Base-by-base conservation (phyloP, 345 rosid species). In the Noccaea caerulescens region DNA sequence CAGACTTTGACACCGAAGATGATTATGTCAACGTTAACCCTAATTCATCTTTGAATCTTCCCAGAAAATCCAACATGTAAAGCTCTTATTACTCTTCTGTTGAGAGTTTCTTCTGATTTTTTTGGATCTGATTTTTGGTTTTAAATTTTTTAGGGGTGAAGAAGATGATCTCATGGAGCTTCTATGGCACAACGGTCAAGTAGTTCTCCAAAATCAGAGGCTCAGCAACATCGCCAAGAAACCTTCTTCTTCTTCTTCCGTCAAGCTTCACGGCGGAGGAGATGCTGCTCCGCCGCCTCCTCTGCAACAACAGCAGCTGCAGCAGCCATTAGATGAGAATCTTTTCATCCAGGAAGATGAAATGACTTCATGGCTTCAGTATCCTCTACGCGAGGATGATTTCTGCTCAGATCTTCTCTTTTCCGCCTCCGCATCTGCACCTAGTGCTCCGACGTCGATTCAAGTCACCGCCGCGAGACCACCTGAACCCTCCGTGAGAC, bases 171-270 rank as follows among this genome's bases (percentile, higher is more conserved):
- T 91, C 58, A 84, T 84, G 99, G 99, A 93, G 88, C 83, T 94
- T 34, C 74, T 89, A 32, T 94, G 99, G 99, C 88, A 88, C 12
- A 86, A 94, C 80, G 99, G 99, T 25, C 99, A 80, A 49, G 93
- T 89, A 0, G 87, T 90, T 58, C 36, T 80, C 78, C 96, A 89
- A 6, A 85, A 80, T 65, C 99, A 87, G 44, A 83, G 82, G 7
- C 88, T 72, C 52, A 80, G 82, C 32, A 14, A 14, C 23, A 34
- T 10, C 34, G 13, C 13, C 20, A 87, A 84, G 83, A 90, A 82
- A 69, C 79, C 77, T n/a, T 65, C 72, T 8, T 69, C 76, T 60
- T 3, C 53, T 66, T 0, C 53, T 32, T 7, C 53, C 30, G n/a
- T 61, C 2, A 61, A 61, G 8, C 37, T 60, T 60, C 50, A 20